Conservation (phyloP, 805 yeast genomes). For the Kuraishia capsulata region DNA sequence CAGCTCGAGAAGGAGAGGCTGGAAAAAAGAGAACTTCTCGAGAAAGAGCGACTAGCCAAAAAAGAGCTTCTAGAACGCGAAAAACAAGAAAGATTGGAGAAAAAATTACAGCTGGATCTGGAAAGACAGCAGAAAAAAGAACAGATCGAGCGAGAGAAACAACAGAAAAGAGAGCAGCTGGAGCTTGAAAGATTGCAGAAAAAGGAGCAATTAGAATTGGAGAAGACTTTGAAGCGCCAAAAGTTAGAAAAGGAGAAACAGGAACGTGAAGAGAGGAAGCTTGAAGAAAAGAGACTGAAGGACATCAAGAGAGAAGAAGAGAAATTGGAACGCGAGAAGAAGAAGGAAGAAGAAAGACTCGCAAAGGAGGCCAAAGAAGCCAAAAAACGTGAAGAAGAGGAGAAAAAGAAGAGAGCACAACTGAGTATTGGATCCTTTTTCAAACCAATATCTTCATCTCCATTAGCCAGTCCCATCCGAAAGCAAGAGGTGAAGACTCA, state of each 20-base stretch:
- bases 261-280: neutral
- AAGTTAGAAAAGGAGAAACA: neutral
- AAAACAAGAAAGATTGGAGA: conserved; percentile 1
- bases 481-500: neutral
- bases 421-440: conserved; percentile 3
- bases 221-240: neutral
- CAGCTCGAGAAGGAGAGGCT: too few species aligned
- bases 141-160: conserved; percentile 2
- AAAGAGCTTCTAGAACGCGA: conserved; percentile 2
- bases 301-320: neutral
- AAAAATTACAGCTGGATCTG: conserved; percentile 1
- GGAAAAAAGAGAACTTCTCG: neutral
- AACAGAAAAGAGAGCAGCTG: conserved; percentile 1
- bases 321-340: conserved; percentile 1
- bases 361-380: conserved; percentile 2
- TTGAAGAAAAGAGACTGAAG: neutral
- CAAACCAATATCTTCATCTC: neutral
- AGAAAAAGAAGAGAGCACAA: conserved; percentile 1
- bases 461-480: neutral
- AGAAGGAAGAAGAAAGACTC: conserved; percentile 2
- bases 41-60: neutral
- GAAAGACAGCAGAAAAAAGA: conserved; percentile 2
- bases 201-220: conserved; percentile 1
- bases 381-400: conserved; percentile 1
- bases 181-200: conserved; percentile 1